Base-by-base conservation (phyloP, 345 rosid species). In the Corchorus capsularis region DNA sequence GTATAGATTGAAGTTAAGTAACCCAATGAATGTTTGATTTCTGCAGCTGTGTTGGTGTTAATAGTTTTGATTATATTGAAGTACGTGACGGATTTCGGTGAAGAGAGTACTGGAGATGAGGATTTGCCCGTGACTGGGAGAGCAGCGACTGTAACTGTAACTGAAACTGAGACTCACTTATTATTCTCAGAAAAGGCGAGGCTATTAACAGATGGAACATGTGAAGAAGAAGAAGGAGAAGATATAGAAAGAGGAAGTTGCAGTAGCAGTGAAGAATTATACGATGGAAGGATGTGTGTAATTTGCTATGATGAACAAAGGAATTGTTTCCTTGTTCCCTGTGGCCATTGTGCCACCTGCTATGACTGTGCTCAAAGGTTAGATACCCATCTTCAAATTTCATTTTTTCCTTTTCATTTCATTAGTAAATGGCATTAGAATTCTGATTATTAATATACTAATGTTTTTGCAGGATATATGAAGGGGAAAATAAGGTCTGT, bases 291-390 rank as follows among this genome's bases (percentile, higher is more conserved):
- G 73, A 76, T 86, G 43, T 89, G 90, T 46, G 83, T 82, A 46
- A 89, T 89, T 50, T 89, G 92, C 74, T 89, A 82, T 35, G 90
- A 89, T 75, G 90, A 89, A 59, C 85, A 82, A 57, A 80, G 90
- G 69, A 86, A 89, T 76, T 83, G 92, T 72, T 89, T 85, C 83
- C 84, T 89, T 72, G 85, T 89, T 64, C 92, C 92, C 2, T 89
- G 92, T 43, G 89, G 90, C 16, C 90, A 89, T 70, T 85, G 85
- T 70, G 90, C 90, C 15, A 89, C 90, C 46, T 87, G 92, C 82
- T 81, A 78, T 63, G 82, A 78, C 62, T 89, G 92, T 76, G 90
- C 87, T 66, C 82, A 79, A 63, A 87, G 92, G 92, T n/a, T n/a
- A n/a, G n/a, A n/a, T 89, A 80, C 43, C 5, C 14, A 8, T 19